Percentiles rank a stretch among this genome's conserved stretches.
These are phyloP conservation scores for Brassica incana DNA, from an alignment of 345 rosid genomes.

Conservation along the genomic window DNA sequence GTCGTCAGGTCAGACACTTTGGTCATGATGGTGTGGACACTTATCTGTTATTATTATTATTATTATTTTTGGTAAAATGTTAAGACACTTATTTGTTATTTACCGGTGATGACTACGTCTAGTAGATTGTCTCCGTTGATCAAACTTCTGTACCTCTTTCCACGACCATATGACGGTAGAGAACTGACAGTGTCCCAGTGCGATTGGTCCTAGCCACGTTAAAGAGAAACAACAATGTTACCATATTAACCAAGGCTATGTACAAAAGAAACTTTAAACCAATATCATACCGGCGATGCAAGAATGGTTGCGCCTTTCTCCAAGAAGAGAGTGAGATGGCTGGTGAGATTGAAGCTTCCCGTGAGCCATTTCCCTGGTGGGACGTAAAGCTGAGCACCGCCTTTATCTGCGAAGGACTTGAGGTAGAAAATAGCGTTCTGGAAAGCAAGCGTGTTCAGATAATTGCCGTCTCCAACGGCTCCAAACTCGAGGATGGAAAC, in stretches of 20 bases:
- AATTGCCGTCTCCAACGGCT: constrained; percentile 86
- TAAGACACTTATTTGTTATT: background rate
- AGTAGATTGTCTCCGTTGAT: constrained; percentile 67
- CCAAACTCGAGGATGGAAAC: constrained; percentile 90
- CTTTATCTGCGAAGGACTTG: constrained; percentile 92
- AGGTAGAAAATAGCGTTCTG: constrained; percentile 60
- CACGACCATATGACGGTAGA: constrained; percentile 85
- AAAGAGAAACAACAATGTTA: constrained; percentile 28
- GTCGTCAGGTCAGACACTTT: background rate
- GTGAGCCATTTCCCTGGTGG: constrained; percentile 92
- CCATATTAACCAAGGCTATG: background rate
- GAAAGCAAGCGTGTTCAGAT: constrained; percentile 58
- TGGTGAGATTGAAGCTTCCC: constrained; percentile 89
- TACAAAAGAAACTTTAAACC: background rate
- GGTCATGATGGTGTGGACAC: background rate
- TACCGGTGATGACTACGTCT: constrained; percentile 89
- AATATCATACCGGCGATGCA: constrained; percentile 72
- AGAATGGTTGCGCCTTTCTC: constrained; percentile 87
- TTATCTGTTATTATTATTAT: too few relatives aligned
- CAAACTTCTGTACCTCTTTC: constrained; percentile 74
- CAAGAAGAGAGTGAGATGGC: constrained; percentile 92
- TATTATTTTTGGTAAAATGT: too few relatives aligned
- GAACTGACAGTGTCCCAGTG: constrained; percentile 80
- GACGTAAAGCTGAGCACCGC: constrained; percentile 96
- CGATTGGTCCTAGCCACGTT: constrained; percentile 55